A percentile compares a stretch with the other conserved stretches of the same genome.
Conservation (phyloP, 2,329 filamentous ascomycete species). For the Calycina herbarum region DNA sequence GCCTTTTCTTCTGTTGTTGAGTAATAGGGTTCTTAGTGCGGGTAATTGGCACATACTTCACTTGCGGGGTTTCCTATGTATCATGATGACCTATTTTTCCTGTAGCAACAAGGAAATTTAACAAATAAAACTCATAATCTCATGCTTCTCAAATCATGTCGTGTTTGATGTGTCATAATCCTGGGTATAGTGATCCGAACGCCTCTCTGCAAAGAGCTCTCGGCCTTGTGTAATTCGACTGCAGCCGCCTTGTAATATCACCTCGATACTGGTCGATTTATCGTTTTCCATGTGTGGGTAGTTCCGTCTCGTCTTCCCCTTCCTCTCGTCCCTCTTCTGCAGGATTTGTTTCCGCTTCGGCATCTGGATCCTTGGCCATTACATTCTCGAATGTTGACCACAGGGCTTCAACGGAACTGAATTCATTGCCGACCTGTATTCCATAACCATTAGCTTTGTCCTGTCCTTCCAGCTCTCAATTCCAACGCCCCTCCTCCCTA, state of each 20-base stretch:
- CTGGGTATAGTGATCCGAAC: constrained; percentile 32
- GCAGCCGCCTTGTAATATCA: too few relatives aligned
- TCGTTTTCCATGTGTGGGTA: constrained; percentile 16
- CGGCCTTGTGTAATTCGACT: background rate
- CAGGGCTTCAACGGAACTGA: constrained; percentile 91
- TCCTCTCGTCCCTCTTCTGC: constrained; percentile 31
- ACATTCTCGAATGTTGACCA: constrained; percentile 98
- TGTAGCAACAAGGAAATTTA: constrained; percentile 49
- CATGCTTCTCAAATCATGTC: constrained; percentile 14
- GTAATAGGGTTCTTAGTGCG: constrained; percentile 28
- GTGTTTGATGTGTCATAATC: constrained; percentile 9
- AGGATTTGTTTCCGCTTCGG: constrained; percentile 33
- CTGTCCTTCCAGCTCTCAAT: too few relatives aligned
- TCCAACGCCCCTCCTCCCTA: background rate
- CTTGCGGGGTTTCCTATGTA: constrained; percentile 35
- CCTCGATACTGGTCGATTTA: background rate
- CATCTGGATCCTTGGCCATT: constrained; percentile 71
- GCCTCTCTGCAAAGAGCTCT: constrained; percentile 21
- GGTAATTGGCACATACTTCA: constrained; percentile 24
- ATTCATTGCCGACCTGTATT: constrained; percentile 83
- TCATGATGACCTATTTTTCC: constrained; percentile 34
- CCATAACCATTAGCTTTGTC: background rate
- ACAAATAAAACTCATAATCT: constrained; percentile 3
- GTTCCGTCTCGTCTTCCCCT: constrained; percentile 25
- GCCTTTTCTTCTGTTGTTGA: constrained; percentile 27